Evolutionary conservation across 2,329 filamentous ascomycete species (phyloP).

Genomic region (Colletotrichum sp.): DNA sequence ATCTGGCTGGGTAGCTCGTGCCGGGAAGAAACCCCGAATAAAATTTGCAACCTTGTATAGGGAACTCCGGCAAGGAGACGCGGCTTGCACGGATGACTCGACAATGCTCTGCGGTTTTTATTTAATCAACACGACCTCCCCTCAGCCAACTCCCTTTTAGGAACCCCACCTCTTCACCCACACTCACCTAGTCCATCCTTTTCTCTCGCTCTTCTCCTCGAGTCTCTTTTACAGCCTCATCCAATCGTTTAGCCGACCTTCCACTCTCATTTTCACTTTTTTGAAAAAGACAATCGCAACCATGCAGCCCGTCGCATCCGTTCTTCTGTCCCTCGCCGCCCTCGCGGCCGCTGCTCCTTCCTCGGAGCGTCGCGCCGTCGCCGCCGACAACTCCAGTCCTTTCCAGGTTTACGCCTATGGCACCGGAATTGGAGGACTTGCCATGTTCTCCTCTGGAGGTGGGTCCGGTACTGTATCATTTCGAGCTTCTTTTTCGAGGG

Average conservation of each 20-base stretch:
- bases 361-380: slow-evolving; percentile 8
- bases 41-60: background rate
- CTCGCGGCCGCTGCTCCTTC: background rate
- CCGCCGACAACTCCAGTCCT: slow-evolving; percentile 2
- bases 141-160: background rate
- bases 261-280: background rate
- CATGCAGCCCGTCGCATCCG: background rate
- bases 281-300: background rate
- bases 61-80: background rate
- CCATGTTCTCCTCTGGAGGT: slow-evolving; percentile 28
- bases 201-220: background rate
- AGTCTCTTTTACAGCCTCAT: background rate
- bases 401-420: slow-evolving; percentile 34
- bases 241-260: background rate
- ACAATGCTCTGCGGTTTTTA: background rate
- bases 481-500: background rate
- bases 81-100: background rate
- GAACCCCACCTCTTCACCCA: background rate
- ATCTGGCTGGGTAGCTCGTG: background rate
- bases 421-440: slow-evolving; percentile 26
- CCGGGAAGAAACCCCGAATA: background rate
- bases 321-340: slow-evolving; percentile 6
- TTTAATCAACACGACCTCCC: background rate
- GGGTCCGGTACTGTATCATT: background rate
- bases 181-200: background rate